Evolutionary conservation across 108 stramenopile species (phyloP), one percentile per base, ranked within the genome.

Genomic region (Nitzschia inconspicua): DNA sequence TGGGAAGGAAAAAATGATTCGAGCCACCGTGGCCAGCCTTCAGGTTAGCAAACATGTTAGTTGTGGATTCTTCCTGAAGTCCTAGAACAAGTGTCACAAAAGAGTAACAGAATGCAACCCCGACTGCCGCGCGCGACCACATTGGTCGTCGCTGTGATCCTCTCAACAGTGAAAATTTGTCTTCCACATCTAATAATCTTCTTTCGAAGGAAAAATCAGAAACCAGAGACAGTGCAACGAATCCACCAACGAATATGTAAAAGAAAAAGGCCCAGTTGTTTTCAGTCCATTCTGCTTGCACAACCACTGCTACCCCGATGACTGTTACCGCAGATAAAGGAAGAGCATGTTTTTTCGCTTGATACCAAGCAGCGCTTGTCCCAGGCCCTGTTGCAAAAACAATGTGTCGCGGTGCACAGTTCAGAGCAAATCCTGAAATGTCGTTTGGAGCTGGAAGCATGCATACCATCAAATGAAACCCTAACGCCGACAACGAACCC

Each of bases 1-100:
- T 56, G 36, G 55, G 55, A 9, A 56, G 36, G 6, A 56, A 20
- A 10, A 56, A 39, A 40, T 56, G 55, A 56, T 56, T 56, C 10
- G 23, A 13, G 4, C 23, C 11, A 39, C 36, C 36, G 18, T 27
- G 23, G 20, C 29, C 13, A 36, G 39, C 26, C 36, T 39, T 36
- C 18, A 56, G 36, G 39, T 56, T 56, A 13, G 55, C 18, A 39
- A 39, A 56, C 55, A 56, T 56, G 35, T 36, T 56, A 36, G 11
- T 5, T 5, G 55, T 13, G 4, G 36, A 11, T 39, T 39, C 36
- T 56, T 56, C 36, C 55, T 25, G 19, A 4, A 36, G 4, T 18
- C 55, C 55, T 8, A 20, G 8, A 8, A 47, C 19, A 16, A 47
- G 46, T 18, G 27, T 30, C n/a, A 22, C 50, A 26, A 52, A 52